Percentiles rank a stretch among this genome's conserved stretches.
Conservation (phyloP, 1,139 yeast genomes). For the Candida pseudoviswanathii region DNA sequence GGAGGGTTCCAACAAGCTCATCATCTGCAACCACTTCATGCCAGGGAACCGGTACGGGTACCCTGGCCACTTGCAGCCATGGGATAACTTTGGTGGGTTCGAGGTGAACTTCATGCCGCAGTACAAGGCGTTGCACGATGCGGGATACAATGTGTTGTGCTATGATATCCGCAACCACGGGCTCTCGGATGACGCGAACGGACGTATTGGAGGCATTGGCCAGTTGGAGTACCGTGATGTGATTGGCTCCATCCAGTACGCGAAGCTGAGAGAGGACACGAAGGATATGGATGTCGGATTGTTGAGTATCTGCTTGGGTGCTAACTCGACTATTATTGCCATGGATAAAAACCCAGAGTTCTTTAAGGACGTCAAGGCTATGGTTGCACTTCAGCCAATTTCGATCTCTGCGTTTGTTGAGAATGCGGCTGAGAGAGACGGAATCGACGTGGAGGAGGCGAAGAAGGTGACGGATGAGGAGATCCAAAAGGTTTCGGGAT, state of each 20-base stretch:
- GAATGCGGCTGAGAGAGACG: background rate
- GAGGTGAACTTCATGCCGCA: constrained; percentile 5
- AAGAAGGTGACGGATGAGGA: background rate
- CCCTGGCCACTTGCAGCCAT: constrained; percentile 1
- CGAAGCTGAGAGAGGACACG: constrained; percentile 1
- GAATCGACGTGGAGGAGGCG: constrained; percentile 3
- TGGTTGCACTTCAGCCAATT: constrained; percentile 5
- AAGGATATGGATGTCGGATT: constrained; percentile 1
- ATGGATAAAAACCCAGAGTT: constrained; percentile 2
- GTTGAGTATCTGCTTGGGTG: constrained; percentile 7
- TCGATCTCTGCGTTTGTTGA: background rate
- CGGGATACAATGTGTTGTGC: constrained; percentile 5
- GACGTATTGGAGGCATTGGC: constrained; percentile 1
- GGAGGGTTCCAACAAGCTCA: constrained; percentile 2
- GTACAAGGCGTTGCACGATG: constrained; percentile 5
- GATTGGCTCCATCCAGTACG: constrained; percentile 5
- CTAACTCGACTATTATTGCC: constrained; percentile 3
- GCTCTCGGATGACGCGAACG: constrained; percentile 5
- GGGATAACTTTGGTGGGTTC: constrained; percentile 2
- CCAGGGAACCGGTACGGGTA: constrained; percentile 6
- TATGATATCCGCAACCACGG: constrained; percentile 6
- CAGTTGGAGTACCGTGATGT: constrained; percentile 4
- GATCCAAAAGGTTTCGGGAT: background rate
- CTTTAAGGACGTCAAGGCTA: constrained; percentile 1
- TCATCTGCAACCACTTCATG: constrained; percentile 5